Evolutionary conservation across 495 filamentous ascomycete species (phyloP), one percentile per base, ranked within the genome.

Genomic region (Trichoderma gamsii): DNA sequence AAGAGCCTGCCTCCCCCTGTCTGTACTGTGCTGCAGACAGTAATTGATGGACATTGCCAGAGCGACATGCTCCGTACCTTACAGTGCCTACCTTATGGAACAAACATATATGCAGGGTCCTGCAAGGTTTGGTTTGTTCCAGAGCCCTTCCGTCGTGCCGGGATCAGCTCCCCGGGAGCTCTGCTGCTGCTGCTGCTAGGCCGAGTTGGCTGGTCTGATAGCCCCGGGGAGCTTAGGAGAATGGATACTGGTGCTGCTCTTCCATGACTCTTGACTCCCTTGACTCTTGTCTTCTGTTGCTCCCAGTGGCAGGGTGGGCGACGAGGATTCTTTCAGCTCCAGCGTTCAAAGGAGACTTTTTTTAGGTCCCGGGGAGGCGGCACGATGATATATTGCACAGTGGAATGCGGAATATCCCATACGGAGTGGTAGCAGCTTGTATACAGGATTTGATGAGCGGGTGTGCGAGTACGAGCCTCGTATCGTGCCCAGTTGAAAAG

Each of bases 81-180:
- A n/a, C n/a, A n/a, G n/a, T n/a, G n/a, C n/a, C n/a, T 2, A 35
- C 32, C 32, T 2, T 38, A 21, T 27, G 51, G 18, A 59, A 12
- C n/a, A 21, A 25, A 12, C 12, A 32, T 32, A 32, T 32, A 61
- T 61, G 56, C 56, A 61, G 56, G 56, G 56, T 61, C 56, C 56
- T 29, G 23, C 23, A 29, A 11, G 23, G 56, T 25, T 29, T 52
- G 27, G 25, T 25, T 61, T 32, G 56, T 61, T 32, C 56, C 56
- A 61, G 56, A 61, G 56, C 9, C 56, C 56, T 61, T 61, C 56
- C 56, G 56, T 61, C 56, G 27, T 25, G 56, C 56, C 56, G 56
- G 56, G 8, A 61, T 35, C 25, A 32, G 27, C 56, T 61, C 56
- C 56, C 56, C 56, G 56, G 56, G 56, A 61, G 27, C 56, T 61